Evolutionary conservation across 257 asterid species (phyloP).

Genomic region (Solanum ahanhuiri): DNA sequence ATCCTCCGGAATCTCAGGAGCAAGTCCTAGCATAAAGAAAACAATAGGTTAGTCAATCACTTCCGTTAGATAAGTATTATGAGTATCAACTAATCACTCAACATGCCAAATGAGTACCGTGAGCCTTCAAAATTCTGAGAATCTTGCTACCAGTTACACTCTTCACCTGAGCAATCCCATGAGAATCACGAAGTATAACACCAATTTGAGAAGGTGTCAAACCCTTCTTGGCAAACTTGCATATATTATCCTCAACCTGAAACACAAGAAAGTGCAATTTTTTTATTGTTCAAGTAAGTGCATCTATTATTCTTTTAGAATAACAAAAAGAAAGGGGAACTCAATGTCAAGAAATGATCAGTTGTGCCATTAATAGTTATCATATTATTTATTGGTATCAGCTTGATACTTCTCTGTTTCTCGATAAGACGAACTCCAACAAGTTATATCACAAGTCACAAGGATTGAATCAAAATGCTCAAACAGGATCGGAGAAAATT

Average conservation of each 20-base stretch:
- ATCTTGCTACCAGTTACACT: slow-evolving; percentile 36
- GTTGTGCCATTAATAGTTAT: neutral
- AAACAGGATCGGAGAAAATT: neutral
- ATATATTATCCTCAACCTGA: slow-evolving; percentile 29
- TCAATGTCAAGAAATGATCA: neutral
- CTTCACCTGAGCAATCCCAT: slow-evolving; percentile 33
- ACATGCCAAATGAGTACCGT: slow-evolving; percentile 5
- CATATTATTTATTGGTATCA: neutral
- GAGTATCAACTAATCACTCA: neutral
- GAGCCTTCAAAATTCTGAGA: slow-evolving; percentile 24
- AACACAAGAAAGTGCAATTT: neutral
- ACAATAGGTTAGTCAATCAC: neutral
- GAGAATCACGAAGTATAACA: slow-evolving; percentile 35
- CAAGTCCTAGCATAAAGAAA: neutral
- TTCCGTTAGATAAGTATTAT: neutral
- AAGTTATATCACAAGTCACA: neutral
- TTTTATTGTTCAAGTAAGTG: neutral
- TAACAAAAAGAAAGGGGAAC: neutral
- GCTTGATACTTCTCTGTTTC: neutral
- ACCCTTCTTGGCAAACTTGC: slow-evolving; percentile 34
- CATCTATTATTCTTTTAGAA: neutral
- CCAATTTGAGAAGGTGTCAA: slow-evolving; percentile 32
- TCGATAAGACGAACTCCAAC: neutral
- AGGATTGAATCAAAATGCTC: neutral
- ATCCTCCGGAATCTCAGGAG: slow-evolving; percentile 1